Evolutionary conservation across 495 filamentous ascomycete genomes (phyloP).

Genomic region (Penicillium samsonianum): DNA sequence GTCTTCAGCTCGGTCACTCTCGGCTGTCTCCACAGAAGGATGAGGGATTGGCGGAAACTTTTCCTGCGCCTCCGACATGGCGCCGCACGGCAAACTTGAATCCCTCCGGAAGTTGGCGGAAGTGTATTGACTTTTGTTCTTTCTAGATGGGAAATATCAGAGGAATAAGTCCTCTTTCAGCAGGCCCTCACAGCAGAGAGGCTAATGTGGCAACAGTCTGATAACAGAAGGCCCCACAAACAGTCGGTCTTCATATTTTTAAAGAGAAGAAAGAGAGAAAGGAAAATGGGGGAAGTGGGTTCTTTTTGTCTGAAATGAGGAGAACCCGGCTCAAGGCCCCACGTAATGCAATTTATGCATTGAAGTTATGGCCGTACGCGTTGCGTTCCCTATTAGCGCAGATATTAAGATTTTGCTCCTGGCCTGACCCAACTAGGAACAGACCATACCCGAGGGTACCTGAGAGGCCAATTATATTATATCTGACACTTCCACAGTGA

Average conservation of each 20-base stretch:
- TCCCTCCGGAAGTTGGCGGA: constrained; percentile 12
- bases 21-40: constrained; percentile 11
- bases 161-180: not conserved
- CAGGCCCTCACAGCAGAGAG: not conserved
- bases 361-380: constrained; percentile 24
- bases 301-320: constrained; percentile 11
- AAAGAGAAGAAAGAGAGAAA: constrained; percentile 18
- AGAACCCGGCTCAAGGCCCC: not conserved
- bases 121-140: not conserved
- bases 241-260: constrained; percentile 21
- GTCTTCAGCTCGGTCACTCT: constrained; percentile 11
- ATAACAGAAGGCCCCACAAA: constrained; percentile 20
- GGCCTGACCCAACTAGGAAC: not conserved
- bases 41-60: constrained; percentile 15
- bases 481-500: too few relatives aligned
- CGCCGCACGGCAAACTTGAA: not conserved
- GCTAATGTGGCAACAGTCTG: not conserved
- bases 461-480: too few relatives aligned
- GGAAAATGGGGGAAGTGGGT: not conserved
- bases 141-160: not conserved
- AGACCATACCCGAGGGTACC: not conserved
- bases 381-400: too few relatives aligned
- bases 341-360: constrained; percentile 11
- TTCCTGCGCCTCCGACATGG: constrained; percentile 25
- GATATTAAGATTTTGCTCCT: not conserved